phyloP scores from a whole-genome alignment of 352 stramenopile genomes.

The Hyaloperonospora arabidopsidis region DNA sequence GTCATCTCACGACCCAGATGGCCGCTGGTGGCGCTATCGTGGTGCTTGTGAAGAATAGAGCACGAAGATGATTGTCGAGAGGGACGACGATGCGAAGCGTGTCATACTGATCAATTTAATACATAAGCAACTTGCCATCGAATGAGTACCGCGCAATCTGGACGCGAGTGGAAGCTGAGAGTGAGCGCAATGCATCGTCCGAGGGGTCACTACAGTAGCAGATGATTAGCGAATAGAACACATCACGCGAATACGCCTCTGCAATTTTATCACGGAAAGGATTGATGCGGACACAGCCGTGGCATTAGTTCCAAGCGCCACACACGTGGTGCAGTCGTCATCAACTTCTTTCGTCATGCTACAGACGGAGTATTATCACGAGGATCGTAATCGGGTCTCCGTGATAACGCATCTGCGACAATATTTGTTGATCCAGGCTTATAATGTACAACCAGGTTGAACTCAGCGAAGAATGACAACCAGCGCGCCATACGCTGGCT shows the following conservation, averaged over 20 bases:
- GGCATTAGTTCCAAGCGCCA: background rate
- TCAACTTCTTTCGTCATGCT: background rate
- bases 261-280: background rate
- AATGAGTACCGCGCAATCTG: background rate
- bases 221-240: background rate
- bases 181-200: background rate
- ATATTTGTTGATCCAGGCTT: too few species aligned
- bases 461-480: too few species aligned
- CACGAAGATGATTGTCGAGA: background rate
- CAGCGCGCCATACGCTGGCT: too few species aligned
- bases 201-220: background rate
- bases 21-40: background rate
- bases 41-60: background rate
- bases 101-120: too few species aligned
- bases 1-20: constrained; percentile 19
- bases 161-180: background rate
- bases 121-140: too few species aligned
- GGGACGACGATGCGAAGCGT: background rate
- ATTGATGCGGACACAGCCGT: constrained; percentile 1
- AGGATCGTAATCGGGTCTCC: too few species aligned
- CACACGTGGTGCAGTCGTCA: background rate
- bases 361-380: background rate
- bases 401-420: too few species aligned
- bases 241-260: background rate
- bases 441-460: too few species aligned